These are phyloP conservation scores for Gynandropsis gynandra DNA, from an alignment of 345 rosid genomes.

Conservation along the genomic window DNA sequence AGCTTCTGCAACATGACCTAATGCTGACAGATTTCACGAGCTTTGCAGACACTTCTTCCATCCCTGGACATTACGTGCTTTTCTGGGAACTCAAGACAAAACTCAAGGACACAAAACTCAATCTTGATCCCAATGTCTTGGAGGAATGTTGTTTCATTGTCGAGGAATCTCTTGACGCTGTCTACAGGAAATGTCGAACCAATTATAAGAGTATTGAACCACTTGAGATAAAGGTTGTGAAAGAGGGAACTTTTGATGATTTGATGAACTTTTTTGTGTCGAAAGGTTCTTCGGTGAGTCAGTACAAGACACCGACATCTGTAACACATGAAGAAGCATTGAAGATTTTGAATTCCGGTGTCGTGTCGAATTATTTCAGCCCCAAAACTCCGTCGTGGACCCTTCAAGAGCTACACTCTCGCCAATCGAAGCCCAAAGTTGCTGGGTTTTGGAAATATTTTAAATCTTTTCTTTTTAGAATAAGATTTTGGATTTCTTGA, in stretches of 20 bases:
- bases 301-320: conserved; percentile 84
- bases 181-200: conserved; percentile 60
- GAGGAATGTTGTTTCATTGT: conserved; percentile 63
- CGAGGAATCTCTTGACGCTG: conserved; percentile 67
- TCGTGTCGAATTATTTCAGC: conserved; percentile 51
- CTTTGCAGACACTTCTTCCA: conserved; percentile 54
- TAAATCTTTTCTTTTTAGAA: too few relatives aligned
- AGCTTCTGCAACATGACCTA: conserved; percentile 51
- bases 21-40: conserved; percentile 74
- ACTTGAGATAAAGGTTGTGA: conserved; percentile 68
- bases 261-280: conserved; percentile 71
- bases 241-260: conserved; percentile 56
- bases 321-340: conserved; percentile 42
- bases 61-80: conserved; percentile 80
- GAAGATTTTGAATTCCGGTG: conserved; percentile 45
- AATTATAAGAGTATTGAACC: conserved; percentile 67
- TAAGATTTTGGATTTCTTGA: too few relatives aligned
- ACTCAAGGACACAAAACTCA: conserved; percentile 16
- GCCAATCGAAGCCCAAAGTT: not conserved
- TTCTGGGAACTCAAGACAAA: conserved; percentile 60
- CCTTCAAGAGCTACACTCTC: conserved; percentile 15
- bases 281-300: conserved; percentile 77
- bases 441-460: too few relatives aligned
- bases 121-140: conserved; percentile 35
- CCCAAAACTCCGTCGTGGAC: conserved; percentile 51